phyloP scores from a whole-genome alignment of 306 rosid genomes.

The Cicer bijugum region DNA sequence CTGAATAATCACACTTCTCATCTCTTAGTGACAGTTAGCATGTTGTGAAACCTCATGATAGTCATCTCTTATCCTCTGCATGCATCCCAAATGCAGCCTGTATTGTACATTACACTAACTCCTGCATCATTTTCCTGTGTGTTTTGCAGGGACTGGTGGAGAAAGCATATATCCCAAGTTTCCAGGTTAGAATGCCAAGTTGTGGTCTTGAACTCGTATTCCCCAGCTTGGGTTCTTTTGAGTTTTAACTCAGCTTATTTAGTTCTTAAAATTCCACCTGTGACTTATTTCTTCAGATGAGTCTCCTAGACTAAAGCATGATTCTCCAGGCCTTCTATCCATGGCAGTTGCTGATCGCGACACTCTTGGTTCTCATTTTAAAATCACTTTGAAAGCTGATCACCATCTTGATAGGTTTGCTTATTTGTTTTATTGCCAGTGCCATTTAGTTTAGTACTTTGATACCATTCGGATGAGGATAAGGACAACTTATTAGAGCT shows the following conservation, averaged over 20 bases:
- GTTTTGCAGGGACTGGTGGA: constrained; percentile 82
- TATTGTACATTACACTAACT: background rate
- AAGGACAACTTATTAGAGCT: background rate
- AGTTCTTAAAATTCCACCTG: constrained; percentile 3
- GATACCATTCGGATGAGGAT: background rate
- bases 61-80: background rate
- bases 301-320: constrained; percentile 77
- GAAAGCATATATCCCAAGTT: constrained; percentile 88
- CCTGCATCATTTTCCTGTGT: constrained; percentile 29
- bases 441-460: background rate
- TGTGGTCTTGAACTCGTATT: background rate
- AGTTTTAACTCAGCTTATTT: constrained; percentile 1
- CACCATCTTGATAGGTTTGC: constrained; percentile 83
- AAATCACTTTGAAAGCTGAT: constrained; percentile 78
- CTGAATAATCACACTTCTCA: background rate
- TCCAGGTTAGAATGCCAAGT: constrained; percentile 68
- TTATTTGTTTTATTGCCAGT: constrained; percentile 26
- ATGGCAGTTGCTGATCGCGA: constrained; percentile 84
- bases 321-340: constrained; percentile 75
- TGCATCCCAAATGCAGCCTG: constrained; percentile 11
- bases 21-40: background rate
- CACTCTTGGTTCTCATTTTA: constrained; percentile 84
- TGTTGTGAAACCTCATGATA: background rate
- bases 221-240: background rate
- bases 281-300: constrained; percentile 67